Conservation (phyloP, 306 rosid genomes). For the Abrus pulchellus region DNA sequence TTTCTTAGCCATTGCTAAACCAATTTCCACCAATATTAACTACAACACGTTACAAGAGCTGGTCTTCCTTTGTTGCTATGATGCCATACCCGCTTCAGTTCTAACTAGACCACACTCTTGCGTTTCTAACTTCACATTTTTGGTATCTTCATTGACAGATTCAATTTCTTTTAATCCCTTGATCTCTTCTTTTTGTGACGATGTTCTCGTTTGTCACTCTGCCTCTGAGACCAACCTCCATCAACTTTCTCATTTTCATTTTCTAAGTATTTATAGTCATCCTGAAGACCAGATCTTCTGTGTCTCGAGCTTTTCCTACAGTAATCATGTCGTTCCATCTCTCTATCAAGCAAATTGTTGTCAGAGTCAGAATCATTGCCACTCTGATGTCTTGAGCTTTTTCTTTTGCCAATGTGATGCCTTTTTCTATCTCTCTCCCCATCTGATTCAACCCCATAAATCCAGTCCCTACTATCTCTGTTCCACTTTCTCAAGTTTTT, state of each 20-base stretch:
- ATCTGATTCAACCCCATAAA: conserved; percentile 47
- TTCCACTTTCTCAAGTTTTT: conserved; percentile 53
- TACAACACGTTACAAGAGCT: too few relatives aligned
- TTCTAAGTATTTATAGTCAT: conserved; percentile 39
- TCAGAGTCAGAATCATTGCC: conserved; percentile 48
- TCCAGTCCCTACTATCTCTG: conserved; percentile 35
- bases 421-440: conserved; percentile 38
- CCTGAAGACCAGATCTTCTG: conserved; percentile 33
- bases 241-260: conserved; percentile 48
- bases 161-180: conserved; percentile 40
- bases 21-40: too few relatives aligned
- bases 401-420: conserved; percentile 42
- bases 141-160: conserved; percentile 33
- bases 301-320: conserved; percentile 47
- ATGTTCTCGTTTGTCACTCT: conserved; percentile 33
- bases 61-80: conserved; percentile 25
- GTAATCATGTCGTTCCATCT: conserved; percentile 31
- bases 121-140: not conserved
- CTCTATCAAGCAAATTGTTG: conserved; percentile 43
- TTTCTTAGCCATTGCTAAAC: too few relatives aligned
- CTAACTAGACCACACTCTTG: conserved; percentile 38
- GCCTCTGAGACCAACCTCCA: conserved; percentile 46
- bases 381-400: conserved; percentile 47
- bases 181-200: conserved; percentile 46
- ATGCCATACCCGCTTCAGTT: conserved; percentile 41